A percentile compares a stretch with the other conserved stretches of the same genome.
Conservation (phyloP, 2,329 filamentous ascomycete species). For the Rutstroemia sp. region DNA sequence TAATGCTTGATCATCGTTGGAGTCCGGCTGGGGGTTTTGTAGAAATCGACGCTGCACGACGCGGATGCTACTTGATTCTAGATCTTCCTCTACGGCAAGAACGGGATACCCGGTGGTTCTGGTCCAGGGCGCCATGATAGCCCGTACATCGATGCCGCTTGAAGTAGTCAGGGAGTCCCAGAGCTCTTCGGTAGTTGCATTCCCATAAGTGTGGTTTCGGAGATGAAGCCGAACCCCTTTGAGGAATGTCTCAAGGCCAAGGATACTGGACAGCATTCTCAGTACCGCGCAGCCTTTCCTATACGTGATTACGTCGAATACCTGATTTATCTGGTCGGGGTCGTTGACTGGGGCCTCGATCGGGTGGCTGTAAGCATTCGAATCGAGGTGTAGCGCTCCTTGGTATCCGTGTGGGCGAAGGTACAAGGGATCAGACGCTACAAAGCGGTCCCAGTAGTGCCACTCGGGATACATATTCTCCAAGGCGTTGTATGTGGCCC, state of each 20-base stretch:
- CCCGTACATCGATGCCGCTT: slow-evolving; percentile 62
- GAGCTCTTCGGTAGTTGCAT: slow-evolving; percentile 52
- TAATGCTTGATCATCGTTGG: slow-evolving; percentile 53
- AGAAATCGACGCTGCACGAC: slow-evolving; percentile 66
- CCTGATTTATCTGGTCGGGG: slow-evolving; percentile 45
- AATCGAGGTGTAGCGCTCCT: slow-evolving; percentile 11
- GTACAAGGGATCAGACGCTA: slow-evolving; percentile 1
- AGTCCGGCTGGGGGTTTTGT: slow-evolving; percentile 43
- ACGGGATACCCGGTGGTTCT: slow-evolving; percentile 66
- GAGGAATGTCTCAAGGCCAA: slow-evolving; percentile 63
- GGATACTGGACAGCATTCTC: slow-evolving; percentile 65
- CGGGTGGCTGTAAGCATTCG: slow-evolving; percentile 12
- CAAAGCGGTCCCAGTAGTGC: slow-evolving; percentile 14
- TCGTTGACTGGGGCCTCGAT: slow-evolving; percentile 12
- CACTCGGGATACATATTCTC: slow-evolving; percentile 13
- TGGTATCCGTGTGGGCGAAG: slow-evolving; percentile 5
- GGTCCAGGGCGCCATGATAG: slow-evolving; percentile 66
- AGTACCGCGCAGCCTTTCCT: slow-evolving; percentile 65
- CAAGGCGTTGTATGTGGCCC: slow-evolving; percentile 32
- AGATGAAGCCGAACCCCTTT: slow-evolving; percentile 61
- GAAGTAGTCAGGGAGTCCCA: slow-evolving; percentile 61
- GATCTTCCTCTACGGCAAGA: slow-evolving; percentile 48
- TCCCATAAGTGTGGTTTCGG: slow-evolving; percentile 63
- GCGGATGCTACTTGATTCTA: slow-evolving; percentile 41
- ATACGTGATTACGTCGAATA: slow-evolving; percentile 69